Percentiles rank a stretch among this genome's conserved stretches.
Conservation (phyloP, 257 asterid genomes). For the Solanum verrucosum region DNA sequence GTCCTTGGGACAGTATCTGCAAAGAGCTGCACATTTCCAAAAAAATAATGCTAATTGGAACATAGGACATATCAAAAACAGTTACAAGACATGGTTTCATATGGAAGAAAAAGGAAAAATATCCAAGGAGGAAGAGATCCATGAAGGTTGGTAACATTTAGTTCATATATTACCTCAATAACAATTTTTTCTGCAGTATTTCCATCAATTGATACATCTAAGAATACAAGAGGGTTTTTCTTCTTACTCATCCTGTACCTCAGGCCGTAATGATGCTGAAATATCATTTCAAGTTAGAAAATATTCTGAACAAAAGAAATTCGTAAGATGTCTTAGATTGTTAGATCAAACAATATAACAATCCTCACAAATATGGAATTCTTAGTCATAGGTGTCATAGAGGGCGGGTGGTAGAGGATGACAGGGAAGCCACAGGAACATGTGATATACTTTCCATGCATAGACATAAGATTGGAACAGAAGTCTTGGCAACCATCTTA, state of each 20-base stretch:
- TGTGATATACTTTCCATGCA: neutral
- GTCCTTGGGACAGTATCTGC: constrained; percentile 92
- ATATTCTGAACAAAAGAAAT: neutral
- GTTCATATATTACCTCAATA: constrained; percentile 50
- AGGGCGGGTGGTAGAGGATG: neutral
- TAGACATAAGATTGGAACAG: neutral
- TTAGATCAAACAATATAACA: neutral
- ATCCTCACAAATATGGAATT: neutral
- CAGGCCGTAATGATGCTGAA: constrained; percentile 7
- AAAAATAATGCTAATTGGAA: neutral
- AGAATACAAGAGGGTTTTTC: constrained; percentile 68
- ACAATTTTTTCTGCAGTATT: constrained; percentile 51
- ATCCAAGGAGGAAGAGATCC: neutral
- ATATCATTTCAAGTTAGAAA: neutral
- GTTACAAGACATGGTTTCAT: neutral
- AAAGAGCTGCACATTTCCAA: constrained; percentile 55
- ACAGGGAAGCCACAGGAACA: neutral
- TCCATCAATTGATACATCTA: constrained; percentile 76
- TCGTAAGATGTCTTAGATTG: neutral
- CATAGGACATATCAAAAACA: neutral
- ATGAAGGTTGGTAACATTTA: neutral
- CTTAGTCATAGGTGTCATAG: neutral
- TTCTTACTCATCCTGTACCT: constrained; percentile 41
- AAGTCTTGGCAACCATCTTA: neutral
- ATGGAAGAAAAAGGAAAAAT: neutral